Conservation (phyloP, 345 rosid genomes). For the Microthlaspi erraticum region DNA sequence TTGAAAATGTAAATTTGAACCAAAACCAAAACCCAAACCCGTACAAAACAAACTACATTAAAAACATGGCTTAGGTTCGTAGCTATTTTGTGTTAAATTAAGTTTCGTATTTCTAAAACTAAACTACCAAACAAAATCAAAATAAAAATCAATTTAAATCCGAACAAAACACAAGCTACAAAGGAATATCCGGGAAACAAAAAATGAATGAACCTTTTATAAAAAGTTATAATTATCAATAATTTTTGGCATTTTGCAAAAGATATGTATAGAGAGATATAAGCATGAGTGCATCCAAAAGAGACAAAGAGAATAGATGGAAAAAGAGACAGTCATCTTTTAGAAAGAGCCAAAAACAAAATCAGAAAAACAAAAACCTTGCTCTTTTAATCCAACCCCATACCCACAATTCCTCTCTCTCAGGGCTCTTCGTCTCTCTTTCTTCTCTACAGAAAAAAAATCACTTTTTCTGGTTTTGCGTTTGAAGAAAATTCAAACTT, state of each 20-base stretch:
- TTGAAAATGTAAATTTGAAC: too few relatives aligned
- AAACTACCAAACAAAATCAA: slow-evolving; percentile 6
- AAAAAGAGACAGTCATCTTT: slow-evolving; percentile 41
- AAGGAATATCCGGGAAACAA: slow-evolving; percentile 26
- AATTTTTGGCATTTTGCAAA: slow-evolving; percentile 10
- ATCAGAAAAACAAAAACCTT: slow-evolving; percentile 30
- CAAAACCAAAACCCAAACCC: neutral
- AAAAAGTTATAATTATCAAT: slow-evolving; percentile 3
- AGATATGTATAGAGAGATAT: slow-evolving; percentile 20
- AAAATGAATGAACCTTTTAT: slow-evolving; percentile 14
- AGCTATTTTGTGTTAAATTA: neutral
- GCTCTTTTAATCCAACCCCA: slow-evolving; percentile 38
- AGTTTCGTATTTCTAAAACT: neutral
- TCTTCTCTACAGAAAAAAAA: neutral
- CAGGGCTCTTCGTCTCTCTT: slow-evolving; percentile 28
- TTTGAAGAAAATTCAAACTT: neutral
- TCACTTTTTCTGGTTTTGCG: neutral
- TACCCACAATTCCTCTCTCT: slow-evolving; percentile 30
- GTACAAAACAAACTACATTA: neutral
- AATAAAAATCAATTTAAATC: neutral
- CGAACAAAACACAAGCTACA: slow-evolving; percentile 10
- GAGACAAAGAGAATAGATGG: slow-evolving; percentile 49
- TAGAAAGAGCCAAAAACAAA: slow-evolving; percentile 36
- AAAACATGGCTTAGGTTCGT: neutral
- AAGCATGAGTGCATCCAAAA: slow-evolving; percentile 40